A percentile compares a stretch with the other conserved stretches of the same genome.
These are phyloP conservation scores for Suillus subalutaceus DNA, from an alignment of 768 basidiomycete species.

Conservation along the genomic window DNA sequence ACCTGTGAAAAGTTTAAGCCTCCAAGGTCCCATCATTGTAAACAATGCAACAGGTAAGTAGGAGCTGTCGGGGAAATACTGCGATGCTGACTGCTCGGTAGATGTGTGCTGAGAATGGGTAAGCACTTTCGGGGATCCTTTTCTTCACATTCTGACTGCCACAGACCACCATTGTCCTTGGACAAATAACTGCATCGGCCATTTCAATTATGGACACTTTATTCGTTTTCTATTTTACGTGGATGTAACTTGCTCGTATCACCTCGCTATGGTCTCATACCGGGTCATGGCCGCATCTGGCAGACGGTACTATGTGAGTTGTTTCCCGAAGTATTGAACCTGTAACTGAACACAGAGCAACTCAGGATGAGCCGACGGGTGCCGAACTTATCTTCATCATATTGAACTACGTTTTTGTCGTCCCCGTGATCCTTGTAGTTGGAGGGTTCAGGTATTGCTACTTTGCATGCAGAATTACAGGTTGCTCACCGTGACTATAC, in stretches of 20 bases:
- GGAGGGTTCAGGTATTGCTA: slow-evolving; percentile 82
- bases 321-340: not conserved
- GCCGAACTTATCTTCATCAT: slow-evolving; percentile 83
- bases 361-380: slow-evolving; percentile 68
- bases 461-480: slow-evolving; percentile 2
- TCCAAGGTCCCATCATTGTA: slow-evolving; percentile 91
- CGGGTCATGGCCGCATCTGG: slow-evolving; percentile 56
- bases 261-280: slow-evolving; percentile 78
- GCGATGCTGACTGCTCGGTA: slow-evolving; percentile 25
- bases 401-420: slow-evolving; percentile 81
- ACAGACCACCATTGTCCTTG: slow-evolving; percentile 91
- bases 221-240: slow-evolving; percentile 93
- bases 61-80: slow-evolving; percentile 1
- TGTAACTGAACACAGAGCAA: slow-evolving; percentile 5
- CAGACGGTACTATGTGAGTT: slow-evolving; percentile 55
- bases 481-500: slow-evolving; percentile 20
- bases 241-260: slow-evolving; percentile 87
- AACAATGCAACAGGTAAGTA: slow-evolving; percentile 77
- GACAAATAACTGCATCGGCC: slow-evolving; percentile 95
- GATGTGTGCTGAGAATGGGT: slow-evolving; percentile 92
- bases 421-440: slow-evolving; percentile 85
- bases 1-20: slow-evolving; percentile 87
- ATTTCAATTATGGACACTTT: slow-evolving; percentile 87
- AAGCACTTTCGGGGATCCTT: slow-evolving; percentile 24
- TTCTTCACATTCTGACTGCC: not conserved